Percentiles rank a stretch among this genome's conserved stretches.
Conservation (phyloP, 2,329 filamentous ascomycete species). For the Alternaria sp. region DNA sequence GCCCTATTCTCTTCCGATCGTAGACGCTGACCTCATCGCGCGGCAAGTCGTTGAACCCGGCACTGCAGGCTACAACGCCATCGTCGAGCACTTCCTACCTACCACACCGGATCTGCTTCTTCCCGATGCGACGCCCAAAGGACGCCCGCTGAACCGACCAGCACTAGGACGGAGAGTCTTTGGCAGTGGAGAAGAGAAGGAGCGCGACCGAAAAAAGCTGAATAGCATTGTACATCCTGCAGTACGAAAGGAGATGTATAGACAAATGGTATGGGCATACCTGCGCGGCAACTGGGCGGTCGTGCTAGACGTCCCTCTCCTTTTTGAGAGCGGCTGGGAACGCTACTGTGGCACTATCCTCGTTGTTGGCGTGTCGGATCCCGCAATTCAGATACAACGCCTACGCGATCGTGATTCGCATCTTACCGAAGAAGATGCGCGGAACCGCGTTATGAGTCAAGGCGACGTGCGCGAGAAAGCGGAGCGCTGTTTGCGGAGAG, state of each 20-base stretch:
- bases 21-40: slow-evolving; percentile 93
- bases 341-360: slow-evolving; percentile 83
- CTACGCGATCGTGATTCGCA: slow-evolving; percentile 79
- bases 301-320: slow-evolving; percentile 87
- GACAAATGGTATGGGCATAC: slow-evolving; percentile 75
- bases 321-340: slow-evolving; percentile 91
- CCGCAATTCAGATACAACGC: slow-evolving; percentile 81
- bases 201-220: slow-evolving; percentile 76
- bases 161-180: slow-evolving; percentile 88
- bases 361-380: slow-evolving; percentile 85
- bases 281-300: slow-evolving; percentile 83
- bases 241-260: slow-evolving; percentile 83
- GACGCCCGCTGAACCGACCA: slow-evolving; percentile 81
- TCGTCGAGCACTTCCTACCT: slow-evolving; percentile 80
- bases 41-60: slow-evolving; percentile 95
- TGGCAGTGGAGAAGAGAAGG: slow-evolving; percentile 74
- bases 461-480: slow-evolving; percentile 87
- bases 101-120: slow-evolving; percentile 87
- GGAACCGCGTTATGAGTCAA: slow-evolving; percentile 86
- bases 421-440: slow-evolving; percentile 83
- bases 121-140: slow-evolving; percentile 64
- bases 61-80: slow-evolving; percentile 80
- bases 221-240: slow-evolving; percentile 94
- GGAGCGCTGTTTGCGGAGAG: slow-evolving; percentile 72
- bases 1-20: slow-evolving; percentile 86